These are phyloP conservation scores for Pichia sp. DNA, from an alignment of 1,139 yeast species.

Conservation along the genomic window DNA sequence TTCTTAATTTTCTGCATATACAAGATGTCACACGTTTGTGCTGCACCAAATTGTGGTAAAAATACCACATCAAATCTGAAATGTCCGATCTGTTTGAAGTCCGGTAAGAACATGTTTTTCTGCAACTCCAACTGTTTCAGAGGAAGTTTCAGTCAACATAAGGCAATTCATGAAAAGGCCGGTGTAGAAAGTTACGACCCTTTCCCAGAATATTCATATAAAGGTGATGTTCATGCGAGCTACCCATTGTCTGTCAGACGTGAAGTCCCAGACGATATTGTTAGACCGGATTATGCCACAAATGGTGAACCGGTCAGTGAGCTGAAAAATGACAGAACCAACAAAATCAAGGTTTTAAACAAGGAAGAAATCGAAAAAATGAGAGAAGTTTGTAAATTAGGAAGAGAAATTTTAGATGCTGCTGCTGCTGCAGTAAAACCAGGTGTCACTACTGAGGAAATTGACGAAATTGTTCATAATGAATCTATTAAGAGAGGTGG, in stretches of 20 bases:
- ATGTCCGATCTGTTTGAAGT: constrained; percentile 88
- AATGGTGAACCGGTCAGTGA: constrained; percentile 78
- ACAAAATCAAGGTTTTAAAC: constrained; percentile 53
- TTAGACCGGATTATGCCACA: constrained; percentile 75
- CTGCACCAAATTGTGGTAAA: constrained; percentile 80
- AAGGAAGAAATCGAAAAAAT: constrained; percentile 66
- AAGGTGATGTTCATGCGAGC: constrained; percentile 68
- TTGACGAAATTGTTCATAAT: constrained; percentile 78
- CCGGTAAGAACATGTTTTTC: constrained; percentile 52
- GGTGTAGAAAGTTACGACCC: constrained; percentile 64
- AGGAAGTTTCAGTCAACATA: constrained; percentile 58
- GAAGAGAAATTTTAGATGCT: constrained; percentile 79
- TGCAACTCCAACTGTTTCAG: constrained; percentile 86
- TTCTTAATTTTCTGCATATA: not conserved
- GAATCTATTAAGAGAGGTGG: constrained; percentile 86
- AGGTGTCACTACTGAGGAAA: constrained; percentile 89
- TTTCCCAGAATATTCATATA: constrained; percentile 66
- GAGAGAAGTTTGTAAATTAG: constrained; percentile 64
- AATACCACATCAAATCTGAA: constrained; percentile 66
- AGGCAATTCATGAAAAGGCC: constrained; percentile 39
- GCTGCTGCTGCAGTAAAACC: constrained; percentile 81
- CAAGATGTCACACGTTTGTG: constrained; percentile 30
- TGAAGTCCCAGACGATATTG: constrained; percentile 61
- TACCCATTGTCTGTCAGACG: constrained; percentile 79
- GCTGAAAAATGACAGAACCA: constrained; percentile 61